Percentiles rank a stretch among this genome's conserved stretches.
These are phyloP conservation scores for Yamadazyma philogaea DNA, from an alignment of 805 yeast species.

Conservation along the genomic window DNA sequence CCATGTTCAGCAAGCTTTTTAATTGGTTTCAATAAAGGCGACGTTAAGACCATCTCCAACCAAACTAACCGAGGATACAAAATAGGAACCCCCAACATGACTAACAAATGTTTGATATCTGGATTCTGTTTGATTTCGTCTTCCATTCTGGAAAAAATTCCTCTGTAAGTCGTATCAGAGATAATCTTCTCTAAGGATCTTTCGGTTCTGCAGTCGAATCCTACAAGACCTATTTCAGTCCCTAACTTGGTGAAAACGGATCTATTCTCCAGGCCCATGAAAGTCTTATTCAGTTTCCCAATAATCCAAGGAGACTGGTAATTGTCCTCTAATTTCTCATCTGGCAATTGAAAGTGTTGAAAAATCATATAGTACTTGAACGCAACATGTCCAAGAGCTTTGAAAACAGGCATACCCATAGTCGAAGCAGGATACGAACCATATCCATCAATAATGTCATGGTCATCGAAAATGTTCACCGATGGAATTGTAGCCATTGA, in stretches of 20 bases:
- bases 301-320: conserved; percentile 59
- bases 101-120: conserved; percentile 68
- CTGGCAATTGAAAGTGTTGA: conserved; percentile 74
- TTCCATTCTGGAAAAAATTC: conserved; percentile 57
- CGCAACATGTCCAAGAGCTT: conserved; percentile 72
- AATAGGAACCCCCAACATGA: conserved; percentile 91
- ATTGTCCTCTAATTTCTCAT: conserved; percentile 30
- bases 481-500: conserved; percentile 84
- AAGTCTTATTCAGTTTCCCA: conserved; percentile 60
- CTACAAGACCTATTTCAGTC: conserved; percentile 63
- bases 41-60: conserved; percentile 73
- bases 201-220: conserved; percentile 92
- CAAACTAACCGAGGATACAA: conserved; percentile 92
- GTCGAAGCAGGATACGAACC: conserved; percentile 81
- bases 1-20: conserved; percentile 60
- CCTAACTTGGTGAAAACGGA: conserved; percentile 77
- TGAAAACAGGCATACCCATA: conserved; percentile 68
- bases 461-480: conserved; percentile 88
- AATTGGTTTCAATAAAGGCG: conserved; percentile 57
- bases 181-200: conserved; percentile 63
- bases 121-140: conserved; percentile 51
- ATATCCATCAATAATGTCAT: conserved; percentile 94
- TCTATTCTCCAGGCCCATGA: conserved; percentile 61
- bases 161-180: conserved; percentile 51
- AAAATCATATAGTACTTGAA: conserved; percentile 85